Conservation (phyloP, 2,329 filamentous ascomycete species). For the Sporothrix brunneoviolacea region DNA sequence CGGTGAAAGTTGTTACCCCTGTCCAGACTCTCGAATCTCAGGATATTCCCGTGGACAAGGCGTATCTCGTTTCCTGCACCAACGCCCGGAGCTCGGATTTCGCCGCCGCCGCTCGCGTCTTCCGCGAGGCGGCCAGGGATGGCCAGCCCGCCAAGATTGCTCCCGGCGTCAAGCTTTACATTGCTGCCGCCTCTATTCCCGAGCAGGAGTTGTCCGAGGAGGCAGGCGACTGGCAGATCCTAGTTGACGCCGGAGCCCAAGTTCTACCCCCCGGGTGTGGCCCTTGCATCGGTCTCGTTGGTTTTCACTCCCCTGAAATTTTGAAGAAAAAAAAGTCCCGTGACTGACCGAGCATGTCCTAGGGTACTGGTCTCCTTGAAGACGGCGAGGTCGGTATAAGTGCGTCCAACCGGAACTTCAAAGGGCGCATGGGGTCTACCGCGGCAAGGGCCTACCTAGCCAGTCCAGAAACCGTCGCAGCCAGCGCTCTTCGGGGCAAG, state of each 20-base stretch:
- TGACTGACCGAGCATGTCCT: too few species aligned
- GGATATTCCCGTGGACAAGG: slow-evolving; percentile 72
- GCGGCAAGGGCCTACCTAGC: slow-evolving; percentile 80
- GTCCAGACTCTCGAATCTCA: slow-evolving; percentile 64
- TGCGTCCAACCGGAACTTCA: slow-evolving; percentile 83
- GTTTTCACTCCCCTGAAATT: too few species aligned
- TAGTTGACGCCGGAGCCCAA: slow-evolving; percentile 73
- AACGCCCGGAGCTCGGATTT: slow-evolving; percentile 79
- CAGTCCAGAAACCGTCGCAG: slow-evolving; percentile 86
- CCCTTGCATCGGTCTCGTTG: slow-evolving; percentile 84
- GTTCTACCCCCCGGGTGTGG: slow-evolving; percentile 68
- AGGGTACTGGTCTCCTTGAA: slow-evolving; percentile 63
- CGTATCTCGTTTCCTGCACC: slow-evolving; percentile 85
- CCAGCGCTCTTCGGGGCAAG: slow-evolving; percentile 68
- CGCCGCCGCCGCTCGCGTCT: slow-evolving; percentile 73
- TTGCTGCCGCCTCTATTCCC: slow-evolving; percentile 72
- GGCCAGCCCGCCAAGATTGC: slow-evolving; percentile 63
- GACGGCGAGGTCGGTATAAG: slow-evolving; percentile 80
- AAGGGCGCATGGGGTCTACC: slow-evolving; percentile 78
- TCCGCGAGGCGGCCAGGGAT: slow-evolving; percentile 65
- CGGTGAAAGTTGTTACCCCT: slow-evolving; percentile 79
- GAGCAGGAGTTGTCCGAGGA: slow-evolving; percentile 76
- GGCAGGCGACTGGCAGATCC: slow-evolving; percentile 75
- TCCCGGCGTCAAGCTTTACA: slow-evolving; percentile 74
- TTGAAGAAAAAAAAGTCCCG: too few species aligned